A percentile compares a stretch with the other conserved stretches of the same genome.
Conservation (phyloP, 164 flowering plant genomes). For the Tinospora cordifolia region DNA sequence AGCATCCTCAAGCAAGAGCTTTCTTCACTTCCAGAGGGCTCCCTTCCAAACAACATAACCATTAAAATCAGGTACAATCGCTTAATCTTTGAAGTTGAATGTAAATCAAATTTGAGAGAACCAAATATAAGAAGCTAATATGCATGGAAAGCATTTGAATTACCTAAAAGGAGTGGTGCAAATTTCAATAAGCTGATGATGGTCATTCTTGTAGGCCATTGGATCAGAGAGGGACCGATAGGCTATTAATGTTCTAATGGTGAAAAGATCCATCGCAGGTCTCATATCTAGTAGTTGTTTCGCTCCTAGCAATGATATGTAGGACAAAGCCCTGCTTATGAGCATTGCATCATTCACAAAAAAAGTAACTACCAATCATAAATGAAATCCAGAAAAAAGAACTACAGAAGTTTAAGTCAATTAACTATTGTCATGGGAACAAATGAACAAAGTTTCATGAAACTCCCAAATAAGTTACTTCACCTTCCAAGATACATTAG, state of each 20-base stretch:
- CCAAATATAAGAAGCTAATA: background rate
- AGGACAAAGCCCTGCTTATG: constrained; percentile 70
- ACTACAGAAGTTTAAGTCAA: background rate
- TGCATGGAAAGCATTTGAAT: constrained; percentile 1
- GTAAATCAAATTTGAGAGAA: background rate
- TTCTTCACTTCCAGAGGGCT: constrained; percentile 70
- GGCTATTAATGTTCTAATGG: constrained; percentile 57
- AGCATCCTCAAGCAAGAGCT: constrained; percentile 80
- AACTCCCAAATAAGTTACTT: background rate
- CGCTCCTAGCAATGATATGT: constrained; percentile 37
- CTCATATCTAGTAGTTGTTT: constrained; percentile 45
- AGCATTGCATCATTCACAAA: constrained; percentile 1
- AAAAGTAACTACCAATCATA: background rate
- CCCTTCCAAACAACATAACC: constrained; percentile 32
- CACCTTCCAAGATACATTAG: constrained; percentile 69
- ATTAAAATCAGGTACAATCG: background rate
- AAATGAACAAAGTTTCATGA: background rate
- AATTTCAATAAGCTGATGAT: constrained; percentile 59
- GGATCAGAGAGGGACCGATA: constrained; percentile 88
- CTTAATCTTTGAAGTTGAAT: background rate
- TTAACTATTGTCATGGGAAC: background rate
- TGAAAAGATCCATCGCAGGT: constrained; percentile 51
- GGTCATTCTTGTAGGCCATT: constrained; percentile 66
- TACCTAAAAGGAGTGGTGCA: constrained; percentile 87
- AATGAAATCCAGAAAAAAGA: background rate